Base-by-base conservation (phyloP, 1,284 basidiomycete species). In the Heterobasidion annosum region DNA sequence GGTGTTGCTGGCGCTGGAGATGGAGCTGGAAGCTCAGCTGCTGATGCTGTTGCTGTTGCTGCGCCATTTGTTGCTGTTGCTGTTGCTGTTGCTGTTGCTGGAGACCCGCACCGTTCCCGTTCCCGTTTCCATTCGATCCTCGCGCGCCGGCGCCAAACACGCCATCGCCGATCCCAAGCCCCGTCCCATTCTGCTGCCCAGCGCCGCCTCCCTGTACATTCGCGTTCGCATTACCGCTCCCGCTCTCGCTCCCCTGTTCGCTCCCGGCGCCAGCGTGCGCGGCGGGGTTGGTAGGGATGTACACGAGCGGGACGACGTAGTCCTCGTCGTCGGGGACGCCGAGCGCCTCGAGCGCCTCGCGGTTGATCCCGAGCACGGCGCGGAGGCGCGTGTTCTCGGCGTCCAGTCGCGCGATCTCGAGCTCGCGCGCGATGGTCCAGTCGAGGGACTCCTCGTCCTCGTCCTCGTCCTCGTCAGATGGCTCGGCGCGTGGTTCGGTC, bases 371-470 rank as follows among this genome's bases (percentile, higher is more conserved):
- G 40, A 96, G 71, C 67, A 86, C 68, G 63, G 77, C 76, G 54
- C 94, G 75, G 51, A 98, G 73, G 55, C 82, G 75, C 46, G 81
- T 78, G 64, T 98, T 98, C 71, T 96, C 94, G 54, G 72, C 73
- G 65, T 88, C 83, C 40, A 98, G 71, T 42, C 91, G 78, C 37
- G 77, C 64, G 56, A 95, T 88, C 72, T 96, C 92, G 61, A 74
- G 74, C 67, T 96, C 93, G 56, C 93, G 79, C 66, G 93, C 89
- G 56, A 86, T 60, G 0, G 88, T 83, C 89, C 93, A 94, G 69
- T 96, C 92, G 19, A 75, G 72, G 25, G 62, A 57, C 0, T 55
- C 25, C 2, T 61, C 45, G 0, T 25, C 45, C 2, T 47, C 45
- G 0, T 25, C 45, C 2, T 47, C 45, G 10, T 47, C 8, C 6